Evolutionary conservation across 2,329 filamentous ascomycete genomes (phyloP), one percentile per base, ranked within the genome.

Genomic region (Xylaria sp.): DNA sequence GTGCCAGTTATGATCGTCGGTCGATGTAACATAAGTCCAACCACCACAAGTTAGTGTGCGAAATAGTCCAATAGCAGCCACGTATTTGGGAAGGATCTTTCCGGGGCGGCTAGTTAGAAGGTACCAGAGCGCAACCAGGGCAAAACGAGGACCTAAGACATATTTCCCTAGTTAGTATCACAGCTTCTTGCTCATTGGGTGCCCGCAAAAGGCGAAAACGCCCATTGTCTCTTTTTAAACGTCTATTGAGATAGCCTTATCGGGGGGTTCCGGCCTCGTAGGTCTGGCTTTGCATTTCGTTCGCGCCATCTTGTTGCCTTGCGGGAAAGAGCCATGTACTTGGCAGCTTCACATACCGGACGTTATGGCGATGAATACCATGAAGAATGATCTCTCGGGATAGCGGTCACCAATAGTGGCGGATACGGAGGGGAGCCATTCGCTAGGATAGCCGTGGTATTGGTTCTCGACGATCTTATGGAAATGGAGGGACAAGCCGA

Each of bases 1-100:
- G 76, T 99, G 95, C 93, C 93, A 98, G 77, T 96, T 88, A 77
- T 99, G 95, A 75, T 98, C 92, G 75, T 99, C 95, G 43, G 95
- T 99, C 64, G 95, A 98, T 25, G 95, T 99, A 64, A 99, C 88
- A 77, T 98, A 99, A 54, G 95, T 97, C 94, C 95, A 99, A 61
- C 95, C 95, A 70, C 94, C 95, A 73, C 95, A 99, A 3, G 93
- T 97, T 60, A 98, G 79, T 9, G 94, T 97, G 70, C 95, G 88
- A 73, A 98, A 89, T 54, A 97, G 68, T 58, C 95, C 95, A 70
- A 91, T 88, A 40, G 85, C 84, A 46, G 90, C 90, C 63, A 98
- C 84, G 65, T 95, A 88, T 74, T 92, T 93, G 17, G 96, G 92
- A 15, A 97, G 85, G 27, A 83, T 85, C 58, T 87, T 86, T 73